Percentiles rank a stretch among this genome's conserved stretches.
Conservation (phyloP, 2,329 filamentous ascomycete genomes). For the Neofusicoccum sp. region DNA sequence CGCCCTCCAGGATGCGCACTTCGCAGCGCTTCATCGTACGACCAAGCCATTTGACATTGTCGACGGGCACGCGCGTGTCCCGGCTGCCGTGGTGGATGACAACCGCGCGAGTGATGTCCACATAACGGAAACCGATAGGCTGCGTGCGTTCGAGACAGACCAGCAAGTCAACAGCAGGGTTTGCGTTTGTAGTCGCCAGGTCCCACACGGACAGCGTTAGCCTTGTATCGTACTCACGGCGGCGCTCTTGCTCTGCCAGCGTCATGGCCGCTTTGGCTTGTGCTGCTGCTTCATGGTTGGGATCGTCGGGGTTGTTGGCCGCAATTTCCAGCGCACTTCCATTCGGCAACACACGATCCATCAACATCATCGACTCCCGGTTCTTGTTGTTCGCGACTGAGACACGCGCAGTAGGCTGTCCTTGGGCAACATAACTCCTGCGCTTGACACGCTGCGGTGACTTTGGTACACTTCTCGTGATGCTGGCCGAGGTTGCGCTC, state of each 20-base stretch:
- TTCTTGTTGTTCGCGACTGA: slow-evolving; percentile 34
- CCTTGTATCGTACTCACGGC: slow-evolving; percentile 74
- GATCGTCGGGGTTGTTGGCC: slow-evolving; percentile 26
- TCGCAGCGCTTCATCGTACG: slow-evolving; percentile 93
- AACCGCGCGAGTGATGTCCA: slow-evolving; percentile 87
- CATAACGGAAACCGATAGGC: slow-evolving; percentile 92
- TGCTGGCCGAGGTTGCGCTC: slow-evolving; percentile 82
- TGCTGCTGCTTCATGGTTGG: slow-evolving; percentile 31
- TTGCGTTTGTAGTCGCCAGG: slow-evolving; percentile 83
- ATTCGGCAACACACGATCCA: slow-evolving; percentile 48
- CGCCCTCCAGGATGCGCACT: slow-evolving; percentile 82
- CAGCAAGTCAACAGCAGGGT: slow-evolving; percentile 88
- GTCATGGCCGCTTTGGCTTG: slow-evolving; percentile 53
- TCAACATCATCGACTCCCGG: slow-evolving; percentile 49
- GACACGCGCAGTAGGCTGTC: slow-evolving; percentile 21
- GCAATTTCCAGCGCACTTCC: slow-evolving; percentile 34
- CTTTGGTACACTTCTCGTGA: slow-evolving; percentile 58
- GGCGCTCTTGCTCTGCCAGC: slow-evolving; percentile 68
- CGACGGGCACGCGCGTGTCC: slow-evolving; percentile 87
- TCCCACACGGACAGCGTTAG: slow-evolving; percentile 95
- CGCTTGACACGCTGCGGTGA: slow-evolving; percentile 22
- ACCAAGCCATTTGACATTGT: slow-evolving; percentile 92
- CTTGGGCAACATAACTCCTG: slow-evolving; percentile 24
- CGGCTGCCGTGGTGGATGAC: slow-evolving; percentile 92
- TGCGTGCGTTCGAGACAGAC: slow-evolving; percentile 90